Conservation (phyloP, 148 eudicot species). For the Chenopodium album region DNA sequence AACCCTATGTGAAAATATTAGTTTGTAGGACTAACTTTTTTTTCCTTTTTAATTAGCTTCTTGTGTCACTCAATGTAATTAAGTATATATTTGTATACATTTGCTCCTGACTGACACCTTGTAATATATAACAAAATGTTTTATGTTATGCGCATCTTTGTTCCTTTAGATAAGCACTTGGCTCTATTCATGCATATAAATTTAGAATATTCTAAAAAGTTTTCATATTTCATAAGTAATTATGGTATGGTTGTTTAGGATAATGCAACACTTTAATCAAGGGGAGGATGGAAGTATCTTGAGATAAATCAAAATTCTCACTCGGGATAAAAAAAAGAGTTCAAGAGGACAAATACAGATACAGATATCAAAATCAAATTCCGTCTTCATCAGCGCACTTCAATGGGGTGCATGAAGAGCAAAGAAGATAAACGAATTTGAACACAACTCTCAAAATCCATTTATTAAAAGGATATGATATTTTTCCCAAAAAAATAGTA, state of each 20-base stretch:
- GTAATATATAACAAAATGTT: constrained; percentile 36
- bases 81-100: constrained; percentile 27
- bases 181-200: too few species aligned
- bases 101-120: constrained; percentile 26
- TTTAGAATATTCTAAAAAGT: too few species aligned
- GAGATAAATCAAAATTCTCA: too few species aligned
- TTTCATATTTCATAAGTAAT: too few species aligned
- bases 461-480: background rate
- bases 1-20: constrained; percentile 28
- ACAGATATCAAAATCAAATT: too few species aligned
- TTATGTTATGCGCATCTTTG: background rate
- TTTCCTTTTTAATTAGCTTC: background rate
- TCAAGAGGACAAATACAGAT: too few species aligned
- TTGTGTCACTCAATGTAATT: constrained; percentile 29
- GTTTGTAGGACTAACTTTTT: background rate
- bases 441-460: background rate
- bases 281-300: too few species aligned
- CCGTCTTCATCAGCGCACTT: too few species aligned
- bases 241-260: too few species aligned
- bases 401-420: background rate
- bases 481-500: background rate
- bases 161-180: background rate
- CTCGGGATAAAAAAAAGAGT: too few species aligned
- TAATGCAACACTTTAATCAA: too few species aligned
- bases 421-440: background rate